Percentiles rank a stretch among this genome's conserved stretches.
phyloP scores from a whole-genome alignment of 345 rosid genomes.

The Psidium friedrichsthalianum region DNA sequence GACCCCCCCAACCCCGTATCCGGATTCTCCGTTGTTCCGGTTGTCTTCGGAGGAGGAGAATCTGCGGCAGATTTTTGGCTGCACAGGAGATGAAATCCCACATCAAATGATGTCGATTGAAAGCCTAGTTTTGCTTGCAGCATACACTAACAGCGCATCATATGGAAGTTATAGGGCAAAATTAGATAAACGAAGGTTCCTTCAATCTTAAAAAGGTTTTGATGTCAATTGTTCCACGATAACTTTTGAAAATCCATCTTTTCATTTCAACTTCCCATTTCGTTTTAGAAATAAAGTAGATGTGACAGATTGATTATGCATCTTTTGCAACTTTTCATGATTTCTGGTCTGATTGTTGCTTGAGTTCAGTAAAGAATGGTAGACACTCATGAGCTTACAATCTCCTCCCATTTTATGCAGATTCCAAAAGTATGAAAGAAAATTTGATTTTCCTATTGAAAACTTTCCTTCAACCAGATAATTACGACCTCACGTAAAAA shows the following conservation, averaged over 20 bases:
- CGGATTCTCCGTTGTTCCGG: background rate
- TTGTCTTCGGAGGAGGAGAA: conserved; percentile 7
- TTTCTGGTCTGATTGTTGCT: background rate
- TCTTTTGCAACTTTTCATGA: background rate
- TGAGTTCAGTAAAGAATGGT: background rate
- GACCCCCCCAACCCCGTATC: background rate
- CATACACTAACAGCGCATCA: background rate
- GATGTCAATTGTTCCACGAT: background rate
- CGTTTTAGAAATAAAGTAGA: background rate
- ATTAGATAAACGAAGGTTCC: background rate
- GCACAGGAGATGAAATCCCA: background rate
- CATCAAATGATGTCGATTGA: background rate
- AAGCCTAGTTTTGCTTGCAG: background rate
- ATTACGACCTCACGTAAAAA: background rate
- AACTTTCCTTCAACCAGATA: background rate
- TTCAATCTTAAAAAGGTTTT: background rate
- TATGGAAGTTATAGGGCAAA: background rate
- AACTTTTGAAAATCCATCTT: background rate
- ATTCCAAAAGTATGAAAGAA: background rate
- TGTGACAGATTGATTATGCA: background rate
- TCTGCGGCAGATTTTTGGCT: conserved; percentile 19
- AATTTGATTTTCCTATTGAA: background rate
- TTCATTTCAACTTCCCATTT: background rate
- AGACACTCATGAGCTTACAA: background rate
- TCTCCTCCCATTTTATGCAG: background rate